These are phyloP conservation scores for Trichoderma erinaceum DNA, from an alignment of 495 filamentous ascomycete genomes.

Conservation along the genomic window DNA sequence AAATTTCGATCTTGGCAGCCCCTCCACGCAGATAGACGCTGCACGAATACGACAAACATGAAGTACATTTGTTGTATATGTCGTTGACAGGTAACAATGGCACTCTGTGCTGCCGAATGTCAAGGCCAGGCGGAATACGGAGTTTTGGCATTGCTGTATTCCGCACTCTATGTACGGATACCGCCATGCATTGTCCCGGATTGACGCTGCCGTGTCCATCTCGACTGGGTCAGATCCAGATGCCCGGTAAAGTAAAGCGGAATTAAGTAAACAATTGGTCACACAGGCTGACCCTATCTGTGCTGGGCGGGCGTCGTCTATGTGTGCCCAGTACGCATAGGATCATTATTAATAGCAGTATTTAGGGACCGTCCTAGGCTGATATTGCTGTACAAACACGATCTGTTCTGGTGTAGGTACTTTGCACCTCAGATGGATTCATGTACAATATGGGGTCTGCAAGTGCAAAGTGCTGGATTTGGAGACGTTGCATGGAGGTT, in stretches of 20 bases:
- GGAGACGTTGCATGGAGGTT: slow-evolving; percentile 11
- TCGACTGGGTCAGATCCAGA: background rate
- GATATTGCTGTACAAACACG: background rate
- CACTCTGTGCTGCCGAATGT: background rate
- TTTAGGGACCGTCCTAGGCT: too few relatives aligned
- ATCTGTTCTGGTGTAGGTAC: too few relatives aligned
- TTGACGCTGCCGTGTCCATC: background rate
- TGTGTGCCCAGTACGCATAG: background rate
- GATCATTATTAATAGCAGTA: background rate
- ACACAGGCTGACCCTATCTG: background rate
- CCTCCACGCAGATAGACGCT: background rate
- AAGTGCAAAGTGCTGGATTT: background rate
- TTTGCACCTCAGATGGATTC: too few relatives aligned
- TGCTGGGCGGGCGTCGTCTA: background rate
- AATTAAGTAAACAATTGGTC: background rate
- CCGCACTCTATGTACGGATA: background rate
- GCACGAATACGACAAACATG: background rate
- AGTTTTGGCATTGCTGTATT: background rate
- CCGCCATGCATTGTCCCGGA: background rate
- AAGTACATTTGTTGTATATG: background rate
- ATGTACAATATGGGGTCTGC: background rate
- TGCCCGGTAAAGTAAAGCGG: background rate
- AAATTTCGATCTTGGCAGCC: background rate
- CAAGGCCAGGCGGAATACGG: background rate
- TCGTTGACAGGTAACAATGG: background rate